Conservation (phyloP, 148 eudicot genomes). For the Camellia sinensis region DNA sequence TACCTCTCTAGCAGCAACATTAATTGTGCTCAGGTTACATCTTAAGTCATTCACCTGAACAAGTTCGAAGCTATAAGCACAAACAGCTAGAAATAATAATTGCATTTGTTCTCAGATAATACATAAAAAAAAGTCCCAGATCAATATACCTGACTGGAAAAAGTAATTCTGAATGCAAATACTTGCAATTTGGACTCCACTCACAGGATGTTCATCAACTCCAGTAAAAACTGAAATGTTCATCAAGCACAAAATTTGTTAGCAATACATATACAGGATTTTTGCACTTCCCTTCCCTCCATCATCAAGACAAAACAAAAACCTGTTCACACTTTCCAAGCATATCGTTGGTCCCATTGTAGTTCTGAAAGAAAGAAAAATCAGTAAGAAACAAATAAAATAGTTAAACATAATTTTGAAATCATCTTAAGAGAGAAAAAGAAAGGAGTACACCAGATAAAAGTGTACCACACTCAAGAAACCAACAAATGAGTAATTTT, state of each 20-base stretch:
- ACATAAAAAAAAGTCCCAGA: background rate
- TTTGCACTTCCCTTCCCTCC: background rate
- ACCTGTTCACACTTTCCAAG: slow-evolving; percentile 99
- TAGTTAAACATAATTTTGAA: background rate
- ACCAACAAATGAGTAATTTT: background rate
- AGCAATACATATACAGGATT: slow-evolving; percentile 16
- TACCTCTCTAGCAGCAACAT: slow-evolving; percentile 87
- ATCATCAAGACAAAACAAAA: slow-evolving; percentile 11
- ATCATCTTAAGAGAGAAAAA: slow-evolving; percentile 1
- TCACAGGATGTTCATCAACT: slow-evolving; percentile 98
- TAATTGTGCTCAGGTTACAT: slow-evolving; percentile 70
- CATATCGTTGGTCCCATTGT: slow-evolving; percentile 80
- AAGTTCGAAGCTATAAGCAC: slow-evolving; percentile 3
- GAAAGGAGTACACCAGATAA: background rate
- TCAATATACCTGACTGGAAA: slow-evolving; percentile 66
- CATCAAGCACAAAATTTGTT: slow-evolving; percentile 23
- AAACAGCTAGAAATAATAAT: background rate
- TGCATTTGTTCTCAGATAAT: slow-evolving; percentile 2
- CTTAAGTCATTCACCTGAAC: slow-evolving; percentile 74
- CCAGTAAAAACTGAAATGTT: slow-evolving; percentile 83
- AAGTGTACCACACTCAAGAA: background rate
- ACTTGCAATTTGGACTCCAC: slow-evolving; percentile 94
- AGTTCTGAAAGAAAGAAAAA: slow-evolving; percentile 57
- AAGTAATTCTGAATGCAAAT: slow-evolving; percentile 86
- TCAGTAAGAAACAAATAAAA: slow-evolving; percentile 10